Base-by-base conservation (phyloP, 2,329 filamentous ascomycete species). In the Aspergillus caelatus region DNA sequence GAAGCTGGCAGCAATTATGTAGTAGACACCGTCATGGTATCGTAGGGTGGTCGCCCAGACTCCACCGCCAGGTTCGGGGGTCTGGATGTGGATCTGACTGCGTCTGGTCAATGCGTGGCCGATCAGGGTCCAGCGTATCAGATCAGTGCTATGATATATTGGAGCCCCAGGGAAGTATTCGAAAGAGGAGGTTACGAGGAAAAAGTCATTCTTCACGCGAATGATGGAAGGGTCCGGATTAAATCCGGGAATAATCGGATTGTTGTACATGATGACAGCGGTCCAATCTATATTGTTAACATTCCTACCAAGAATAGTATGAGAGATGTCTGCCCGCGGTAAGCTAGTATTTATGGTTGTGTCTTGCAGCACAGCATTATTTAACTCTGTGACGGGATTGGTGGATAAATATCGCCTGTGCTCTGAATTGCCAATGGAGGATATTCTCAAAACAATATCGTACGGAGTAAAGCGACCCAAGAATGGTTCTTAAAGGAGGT, bases 141-240 rank as follows among this genome's bases (percentile, higher is more conserved):
- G 69, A 65, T 83, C 80, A 10, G 75, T 83, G 23, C 84, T 86
- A 30, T 86, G 81, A 68, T 89, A 88, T 62, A 89, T 85, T 16
- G 86, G 84, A n/a, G 83, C 83, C 4, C 85, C 86, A 0, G 86
- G 87, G 64, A 86, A 88, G 72, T 82, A 86, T 71, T 89, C 86
- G 62, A 89, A 89, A 0, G 85, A 86, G 0, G 86, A 89, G 4
- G 85, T 89, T 43, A 83, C 84, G 32, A 89, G 80, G 72, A 85
- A 89, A 71, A 84, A 89, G 68, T 84, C 82, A 48, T 78, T 67
- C 9, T 76, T 77, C 23, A 85, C 81, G 3, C 83, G 77, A 12
- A 85, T 66, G 45, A 86, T 80, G 0, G 86, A 87, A 0, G 87
- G 87, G 66, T 89, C 87, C 7, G 87, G 85, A 61, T 89, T 88